Conservation (phyloP, 2,329 filamentous ascomycete genomes). For the Phaeosphaeria sp. region DNA sequence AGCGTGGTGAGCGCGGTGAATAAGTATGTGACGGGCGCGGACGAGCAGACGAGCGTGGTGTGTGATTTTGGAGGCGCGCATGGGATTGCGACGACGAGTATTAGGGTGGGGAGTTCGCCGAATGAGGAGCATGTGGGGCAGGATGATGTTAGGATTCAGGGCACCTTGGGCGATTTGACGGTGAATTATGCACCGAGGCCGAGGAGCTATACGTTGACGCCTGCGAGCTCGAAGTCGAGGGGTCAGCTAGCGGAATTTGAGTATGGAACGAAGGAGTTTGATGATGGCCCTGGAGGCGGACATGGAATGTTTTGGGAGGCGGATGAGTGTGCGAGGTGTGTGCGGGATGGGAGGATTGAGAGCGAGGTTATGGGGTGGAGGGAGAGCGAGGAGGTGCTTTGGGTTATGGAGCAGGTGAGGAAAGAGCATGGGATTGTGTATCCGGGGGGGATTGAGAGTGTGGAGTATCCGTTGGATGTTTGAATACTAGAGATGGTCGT, state of each 20-base stretch:
- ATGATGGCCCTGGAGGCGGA: slow-evolving; percentile 59
- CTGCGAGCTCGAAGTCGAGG: slow-evolving; percentile 41
- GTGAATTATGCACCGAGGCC: slow-evolving; percentile 74
- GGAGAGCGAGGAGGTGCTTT: slow-evolving; percentile 85
- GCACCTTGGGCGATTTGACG: slow-evolving; percentile 80
- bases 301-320: slow-evolving; percentile 91
- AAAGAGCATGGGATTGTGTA: slow-evolving; percentile 66
- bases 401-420: slow-evolving; percentile 73
- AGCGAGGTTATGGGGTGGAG: slow-evolving; percentile 67
- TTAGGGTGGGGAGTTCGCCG: slow-evolving; percentile 58
- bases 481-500: slow-evolving; percentile 7
- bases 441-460: slow-evolving; percentile 68
- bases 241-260: slow-evolving; percentile 11
- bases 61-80: slow-evolving; percentile 72
- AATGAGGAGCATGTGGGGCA: slow-evolving; percentile 63
- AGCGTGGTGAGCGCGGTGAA: slow-evolving; percentile 69
- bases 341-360: slow-evolving; percentile 72
- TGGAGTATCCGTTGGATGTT: slow-evolving; percentile 30
- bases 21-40: slow-evolving; percentile 72
- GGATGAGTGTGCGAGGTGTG: slow-evolving; percentile 78
- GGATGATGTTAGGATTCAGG: slow-evolving; percentile 75
- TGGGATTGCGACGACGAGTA: slow-evolving; percentile 66
- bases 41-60: slow-evolving; percentile 77
- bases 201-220: slow-evolving; percentile 68
- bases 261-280: slow-evolving; percentile 47